These are phyloP conservation scores for Boletus sensibilis DNA, from an alignment of 768 basidiomycete species.

Conservation along the genomic window DNA sequence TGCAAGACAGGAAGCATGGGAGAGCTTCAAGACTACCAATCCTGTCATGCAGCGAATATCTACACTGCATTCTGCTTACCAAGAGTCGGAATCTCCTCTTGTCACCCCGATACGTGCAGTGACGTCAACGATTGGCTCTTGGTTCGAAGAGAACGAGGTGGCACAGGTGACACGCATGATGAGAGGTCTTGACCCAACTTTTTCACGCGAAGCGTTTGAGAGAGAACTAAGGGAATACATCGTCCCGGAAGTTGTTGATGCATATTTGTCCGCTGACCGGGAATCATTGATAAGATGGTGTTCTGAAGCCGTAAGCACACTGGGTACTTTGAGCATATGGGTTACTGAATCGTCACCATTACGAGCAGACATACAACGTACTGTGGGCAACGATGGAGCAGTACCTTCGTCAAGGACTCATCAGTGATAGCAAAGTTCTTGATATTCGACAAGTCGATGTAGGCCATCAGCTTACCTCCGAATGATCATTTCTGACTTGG, in stretches of 20 bases:
- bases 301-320: constrained; percentile 79
- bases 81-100: constrained; percentile 92
- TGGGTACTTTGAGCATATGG: background rate
- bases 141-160: constrained; percentile 97
- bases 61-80: constrained; percentile 66
- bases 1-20: constrained; percentile 77
- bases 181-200: constrained; percentile 84
- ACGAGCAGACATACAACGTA: constrained; percentile 89
- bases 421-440: constrained; percentile 91
- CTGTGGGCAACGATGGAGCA: constrained; percentile 97
- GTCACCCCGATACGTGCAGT: constrained; percentile 78
- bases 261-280: constrained; percentile 87
- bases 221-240: constrained; percentile 94
- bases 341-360: background rate
- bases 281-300: constrained; percentile 89
- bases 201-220: constrained; percentile 84
- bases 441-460: constrained; percentile 99
- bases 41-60: constrained; percentile 64
- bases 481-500: constrained; percentile 1
- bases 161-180: constrained; percentile 91
- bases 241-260: constrained; percentile 95
- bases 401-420: constrained; percentile 84
- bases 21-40: constrained; percentile 73
- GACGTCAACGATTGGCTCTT: constrained; percentile 80
- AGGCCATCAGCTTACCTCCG: constrained; percentile 29